These are phyloP conservation scores for Thermomucor indicae-seudaticae DNA, from an alignment of 371 early-diverging fungal species.

Conservation along the genomic window DNA sequence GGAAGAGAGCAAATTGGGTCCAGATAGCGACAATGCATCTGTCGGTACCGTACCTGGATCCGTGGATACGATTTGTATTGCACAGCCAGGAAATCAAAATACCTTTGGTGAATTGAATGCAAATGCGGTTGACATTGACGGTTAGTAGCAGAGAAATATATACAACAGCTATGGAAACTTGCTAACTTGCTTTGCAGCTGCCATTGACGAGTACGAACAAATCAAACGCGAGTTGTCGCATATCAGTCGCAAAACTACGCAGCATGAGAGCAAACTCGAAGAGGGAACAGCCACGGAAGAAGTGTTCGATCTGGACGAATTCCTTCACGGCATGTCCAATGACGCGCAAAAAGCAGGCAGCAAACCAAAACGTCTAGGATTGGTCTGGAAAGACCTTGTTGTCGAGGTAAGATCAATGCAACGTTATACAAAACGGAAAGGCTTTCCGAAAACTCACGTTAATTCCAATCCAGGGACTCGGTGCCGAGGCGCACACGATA, in stretches of 20 bases:
- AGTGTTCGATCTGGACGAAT: slow-evolving; percentile 32
- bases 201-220: slow-evolving; percentile 13
- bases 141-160: slow-evolving; percentile 50
- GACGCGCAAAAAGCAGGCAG: slow-evolving; percentile 12
- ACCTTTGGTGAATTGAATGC: slow-evolving; percentile 18
- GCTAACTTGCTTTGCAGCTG: slow-evolving; percentile 6
- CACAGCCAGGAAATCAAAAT: background rate
- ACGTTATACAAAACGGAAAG: background rate
- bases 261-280: slow-evolving; percentile 13
- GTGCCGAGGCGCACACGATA: slow-evolving; percentile 36
- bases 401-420: slow-evolving; percentile 18
- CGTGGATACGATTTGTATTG: too few species aligned
- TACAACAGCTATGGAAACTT: slow-evolving; percentile 46
- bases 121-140: slow-evolving; percentile 21
- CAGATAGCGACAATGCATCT: too few species aligned
- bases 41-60: too few species aligned
- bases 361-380: slow-evolving; percentile 37
- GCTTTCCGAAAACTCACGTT: background rate
- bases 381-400: slow-evolving; percentile 43
- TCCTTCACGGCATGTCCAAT: slow-evolving; percentile 13
- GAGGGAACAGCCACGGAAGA: slow-evolving; percentile 12
- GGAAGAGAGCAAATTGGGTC: too few species aligned
- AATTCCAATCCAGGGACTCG: slow-evolving; percentile 18
- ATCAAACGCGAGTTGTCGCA: slow-evolving; percentile 15
- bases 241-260: slow-evolving; percentile 12